These are phyloP conservation scores for Calcarisporium arbuscula DNA, from an alignment of 2,329 filamentous ascomycete genomes.

Conservation along the genomic window DNA sequence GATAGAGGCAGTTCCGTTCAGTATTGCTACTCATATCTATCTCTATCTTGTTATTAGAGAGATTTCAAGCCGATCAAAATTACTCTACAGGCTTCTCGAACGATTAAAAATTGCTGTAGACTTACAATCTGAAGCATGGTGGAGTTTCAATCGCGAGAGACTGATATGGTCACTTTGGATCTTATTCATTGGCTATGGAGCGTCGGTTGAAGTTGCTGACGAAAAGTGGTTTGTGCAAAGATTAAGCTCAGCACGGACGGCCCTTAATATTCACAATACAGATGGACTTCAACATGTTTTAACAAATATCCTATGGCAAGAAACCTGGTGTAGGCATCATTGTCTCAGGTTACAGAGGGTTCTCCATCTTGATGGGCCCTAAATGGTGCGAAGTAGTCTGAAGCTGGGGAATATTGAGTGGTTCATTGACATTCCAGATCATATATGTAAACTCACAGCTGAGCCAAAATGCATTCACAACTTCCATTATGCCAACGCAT, in stretches of 20 bases:
- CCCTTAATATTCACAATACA: too few relatives aligned
- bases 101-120: neutral
- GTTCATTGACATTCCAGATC: too few relatives aligned
- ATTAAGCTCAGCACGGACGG: neutral
- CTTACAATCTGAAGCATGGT: neutral
- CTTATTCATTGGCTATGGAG: conserved; percentile 4
- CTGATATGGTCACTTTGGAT: conserved; percentile 3
- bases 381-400: too few relatives aligned
- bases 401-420: too few relatives aligned
- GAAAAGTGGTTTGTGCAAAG: conserved; percentile 1
- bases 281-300: too few relatives aligned
- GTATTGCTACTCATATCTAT: conserved; percentile 2
- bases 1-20: neutral
- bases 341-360: too few relatives aligned
- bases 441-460: too few relatives aligned
- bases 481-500: too few relatives aligned
- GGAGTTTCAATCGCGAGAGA: neutral
- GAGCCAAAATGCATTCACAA: too few relatives aligned
- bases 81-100: conserved; percentile 2
- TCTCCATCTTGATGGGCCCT: too few relatives aligned
- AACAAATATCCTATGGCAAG: too few relatives aligned
- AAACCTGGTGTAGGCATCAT: too few relatives aligned
- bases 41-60: conserved; percentile 5
- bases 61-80: neutral
- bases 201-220: neutral